phyloP scores from a whole-genome alignment of 306 rosid species.

The Cicer yamashitae region DNA sequence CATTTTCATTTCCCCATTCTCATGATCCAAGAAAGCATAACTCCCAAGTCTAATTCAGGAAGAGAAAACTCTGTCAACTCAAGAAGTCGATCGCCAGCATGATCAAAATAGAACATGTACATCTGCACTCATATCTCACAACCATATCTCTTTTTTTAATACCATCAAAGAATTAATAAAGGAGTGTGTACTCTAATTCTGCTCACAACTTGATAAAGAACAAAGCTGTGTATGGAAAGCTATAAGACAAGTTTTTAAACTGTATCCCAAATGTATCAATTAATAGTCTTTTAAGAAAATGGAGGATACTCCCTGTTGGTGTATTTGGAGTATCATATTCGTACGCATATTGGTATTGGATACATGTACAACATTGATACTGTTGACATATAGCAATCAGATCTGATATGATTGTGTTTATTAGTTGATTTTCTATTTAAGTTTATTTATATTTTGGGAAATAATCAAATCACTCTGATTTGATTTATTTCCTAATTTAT shows the following conservation, averaged over 20 bases:
- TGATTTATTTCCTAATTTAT: too few relatives aligned
- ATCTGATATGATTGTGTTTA: too few relatives aligned
- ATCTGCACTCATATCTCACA: neutral
- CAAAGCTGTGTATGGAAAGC: neutral
- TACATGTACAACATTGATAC: neutral
- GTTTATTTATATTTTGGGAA: too few relatives aligned
- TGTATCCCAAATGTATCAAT: neutral
- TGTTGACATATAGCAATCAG: too few relatives aligned
- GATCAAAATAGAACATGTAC: neutral
- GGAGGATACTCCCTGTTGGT: slow-evolving; percentile 4
- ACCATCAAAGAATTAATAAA: neutral
- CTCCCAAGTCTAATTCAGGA: neutral
- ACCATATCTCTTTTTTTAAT: neutral
- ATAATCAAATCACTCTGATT: too few relatives aligned
- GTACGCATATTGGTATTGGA: neutral
- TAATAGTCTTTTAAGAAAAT: neutral
- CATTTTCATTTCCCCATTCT: neutral
- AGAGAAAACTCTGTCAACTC: neutral
- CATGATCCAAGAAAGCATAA: neutral
- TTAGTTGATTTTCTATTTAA: too few relatives aligned
- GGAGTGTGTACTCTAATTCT: neutral
- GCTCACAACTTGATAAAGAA: neutral
- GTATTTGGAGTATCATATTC: neutral
- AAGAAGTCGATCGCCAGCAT: neutral
- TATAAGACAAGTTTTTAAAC: neutral